Evolutionary conservation across 2,329 filamentous ascomycete genomes (phyloP).

Genomic region (Fusarium euwallaceae): DNA sequence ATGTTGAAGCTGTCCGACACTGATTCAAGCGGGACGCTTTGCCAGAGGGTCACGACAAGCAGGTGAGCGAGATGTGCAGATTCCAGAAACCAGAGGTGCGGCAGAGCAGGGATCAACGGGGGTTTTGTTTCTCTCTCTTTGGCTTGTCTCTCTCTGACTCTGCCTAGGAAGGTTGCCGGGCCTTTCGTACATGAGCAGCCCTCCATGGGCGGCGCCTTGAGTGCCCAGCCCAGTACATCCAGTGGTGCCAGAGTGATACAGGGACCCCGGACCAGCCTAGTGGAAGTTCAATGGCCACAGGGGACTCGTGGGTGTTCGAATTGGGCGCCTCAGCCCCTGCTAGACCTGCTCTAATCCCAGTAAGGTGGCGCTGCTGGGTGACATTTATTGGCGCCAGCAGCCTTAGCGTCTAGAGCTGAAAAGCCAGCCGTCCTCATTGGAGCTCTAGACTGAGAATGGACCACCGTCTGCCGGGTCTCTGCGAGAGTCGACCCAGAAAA

Average conservation of each 20-base stretch:
- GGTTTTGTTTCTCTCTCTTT: conserved; percentile 34
- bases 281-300: conserved; percentile 31
- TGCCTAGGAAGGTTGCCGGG: conserved; percentile 9
- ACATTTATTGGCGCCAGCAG: conserved; percentile 29
- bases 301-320: conserved; percentile 15
- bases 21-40: conserved; percentile 9
- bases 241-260: conserved; percentile 6
- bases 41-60: conserved; percentile 1
- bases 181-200: conserved; percentile 8
- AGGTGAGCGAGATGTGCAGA: conserved; percentile 3
- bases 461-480: conserved; percentile 13
- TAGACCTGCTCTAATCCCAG: conserved; percentile 13
- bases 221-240: background rate
- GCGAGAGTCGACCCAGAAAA: conserved; percentile 8
- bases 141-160: conserved; percentile 19
- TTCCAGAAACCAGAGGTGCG: background rate
- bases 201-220: conserved; percentile 9
- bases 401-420: conserved; percentile 42
- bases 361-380: conserved; percentile 13
- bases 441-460: conserved; percentile 20
- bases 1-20: conserved; percentile 26
- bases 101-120: conserved; percentile 20
- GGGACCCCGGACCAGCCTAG: conserved; percentile 24
- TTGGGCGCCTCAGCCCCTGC: conserved; percentile 21
- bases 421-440: conserved; percentile 10